Percentiles rank a stretch among this genome's conserved stretches.
Conservation (phyloP, 768 basidiomycete species). For the Phylloporus scabripes region DNA sequence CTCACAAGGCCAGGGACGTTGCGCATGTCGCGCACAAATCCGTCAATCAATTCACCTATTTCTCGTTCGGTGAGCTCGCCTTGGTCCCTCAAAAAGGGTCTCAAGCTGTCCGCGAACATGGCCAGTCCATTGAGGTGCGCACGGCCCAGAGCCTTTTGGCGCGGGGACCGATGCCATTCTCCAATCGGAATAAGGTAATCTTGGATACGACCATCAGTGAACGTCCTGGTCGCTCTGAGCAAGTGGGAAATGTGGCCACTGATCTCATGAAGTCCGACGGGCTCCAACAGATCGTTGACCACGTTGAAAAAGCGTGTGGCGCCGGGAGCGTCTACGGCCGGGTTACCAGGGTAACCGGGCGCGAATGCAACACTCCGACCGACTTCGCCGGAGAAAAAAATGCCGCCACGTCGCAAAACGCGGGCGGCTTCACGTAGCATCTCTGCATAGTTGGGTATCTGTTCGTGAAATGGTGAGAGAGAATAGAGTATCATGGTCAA, state of each 20-base stretch:
- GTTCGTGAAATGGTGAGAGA: constrained; percentile 14
- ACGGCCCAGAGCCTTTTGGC: constrained; percentile 36
- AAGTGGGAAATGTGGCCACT: constrained; percentile 35
- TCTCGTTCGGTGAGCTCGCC: constrained; percentile 34
- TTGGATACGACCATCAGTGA: constrained; percentile 35
- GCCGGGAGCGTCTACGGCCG: constrained; percentile 20
- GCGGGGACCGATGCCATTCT: constrained; percentile 40
- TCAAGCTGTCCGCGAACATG: constrained; percentile 45
- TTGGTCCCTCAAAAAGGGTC: constrained; percentile 39
- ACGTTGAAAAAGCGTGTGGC: constrained; percentile 32
- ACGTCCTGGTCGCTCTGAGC: constrained; percentile 35
- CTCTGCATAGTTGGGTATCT: constrained; percentile 52
- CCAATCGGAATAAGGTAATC: constrained; percentile 51
- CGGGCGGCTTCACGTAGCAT: constrained; percentile 57
- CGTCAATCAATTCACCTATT: constrained; percentile 36
- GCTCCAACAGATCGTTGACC: constrained; percentile 37
- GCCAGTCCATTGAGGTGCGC: constrained; percentile 36
- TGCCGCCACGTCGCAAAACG: constrained; percentile 63
- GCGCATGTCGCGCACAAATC: constrained; percentile 44
- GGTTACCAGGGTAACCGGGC: constrained; percentile 26
- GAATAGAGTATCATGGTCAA: not conserved
- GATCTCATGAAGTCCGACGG: constrained; percentile 36
- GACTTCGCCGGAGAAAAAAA: constrained; percentile 66
- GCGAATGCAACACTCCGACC: constrained; percentile 39
- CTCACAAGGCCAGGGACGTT: constrained; percentile 43